Evolutionary conservation across 805 yeast genomes (phyloP), one percentile per base, ranked within the genome.

Genomic region (Candida tallmaniae): DNA sequence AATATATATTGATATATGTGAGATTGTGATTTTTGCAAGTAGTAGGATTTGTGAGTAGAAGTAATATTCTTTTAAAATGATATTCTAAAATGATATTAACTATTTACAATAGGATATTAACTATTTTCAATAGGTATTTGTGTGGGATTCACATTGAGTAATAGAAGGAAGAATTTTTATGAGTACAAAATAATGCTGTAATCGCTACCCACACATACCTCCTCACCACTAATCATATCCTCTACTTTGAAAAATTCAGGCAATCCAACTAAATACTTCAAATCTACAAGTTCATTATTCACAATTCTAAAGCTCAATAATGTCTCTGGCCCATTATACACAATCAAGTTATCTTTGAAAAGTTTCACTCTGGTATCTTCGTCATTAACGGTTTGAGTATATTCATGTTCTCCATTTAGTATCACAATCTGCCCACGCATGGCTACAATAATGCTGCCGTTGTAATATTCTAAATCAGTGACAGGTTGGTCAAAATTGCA

Each of bases 281-380:
- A 16, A 7, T 27, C 34, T 7, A 6, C 18, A 15, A 48, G 33
- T 2, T 19, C 28, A 5, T 34, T 31, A 12, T 26, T 15, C 18
- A 40, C 43, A 13, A 47, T 32, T 1, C 21, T 31, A 15, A 51
- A 29, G 19, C 30, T 38, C 8, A 54, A 29, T 17, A 56, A 36
- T 12, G 46, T 29, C 19, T 56, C 62, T 7, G 56, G 56, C n/a
- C 62, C 62, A 29, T 53, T 54, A 31, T 50, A 44, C 4, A 47
- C 36, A 27, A 41, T 29, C 5, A 46, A 10, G 3, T 32, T 21
- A 11, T 36, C 3, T 9, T n/a, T n/a, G 2, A n/a, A 23, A 19
- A 36, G 13, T 13, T 18, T 31, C n/a, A 40, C 25, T 22, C 35
- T 25, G 6, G 39, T 14, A 4, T 22, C 28, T 7, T 25, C 34